Evolutionary conservation across 495 filamentous ascomycete species (phyloP), one percentile per base, ranked within the genome.

Genomic region (Aspergillus coremiiformis): DNA sequence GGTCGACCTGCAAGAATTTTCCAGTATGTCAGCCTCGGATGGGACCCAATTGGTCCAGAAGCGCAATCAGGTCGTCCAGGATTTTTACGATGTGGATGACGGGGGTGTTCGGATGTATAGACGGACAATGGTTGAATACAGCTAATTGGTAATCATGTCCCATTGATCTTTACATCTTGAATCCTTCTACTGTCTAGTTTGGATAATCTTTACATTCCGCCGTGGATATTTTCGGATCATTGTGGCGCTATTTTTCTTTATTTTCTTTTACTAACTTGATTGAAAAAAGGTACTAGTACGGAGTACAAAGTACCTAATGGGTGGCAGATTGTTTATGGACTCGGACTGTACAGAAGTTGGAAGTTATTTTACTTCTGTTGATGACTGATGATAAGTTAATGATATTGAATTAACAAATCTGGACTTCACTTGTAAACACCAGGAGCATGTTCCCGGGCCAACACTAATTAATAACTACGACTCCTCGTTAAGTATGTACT

Each of bases 101-200:
- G 56, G 64, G 22, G 70, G 66, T 4, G 53, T 54, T 29, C 62
- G 69, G 5, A 66, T 61, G 19, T 74, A 66, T 63, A 56, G 56
- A 43, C 57, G 70, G 32, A 46, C 66, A 21, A 58, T 71, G 39
- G 52, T 72, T 19, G 67, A 74, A 53, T 74, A 74, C 50, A 63
- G 52, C 49, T 73, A 59, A 56, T 20, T 29, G 33, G 26, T 35
- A 47, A 35, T 44, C 39, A 46, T 44, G 5, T 27, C 42, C 44
- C 14, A 39, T 41, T 51, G 43, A 12, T 49, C 20, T 47, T 45
- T 48, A 27, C 17, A 35, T 49, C 42, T 26, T 45, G 39, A 42
- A 17, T 32, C 22, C 15, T 29, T 39, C 24, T 35, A 41, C 42
- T 45, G 27, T 49, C 43, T 12, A 21, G 39, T 19, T 33, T 19